These are phyloP conservation scores for Moesziomyces sp. DNA, from an alignment of 1,284 basidiomycete species.

Conservation along the genomic window DNA sequence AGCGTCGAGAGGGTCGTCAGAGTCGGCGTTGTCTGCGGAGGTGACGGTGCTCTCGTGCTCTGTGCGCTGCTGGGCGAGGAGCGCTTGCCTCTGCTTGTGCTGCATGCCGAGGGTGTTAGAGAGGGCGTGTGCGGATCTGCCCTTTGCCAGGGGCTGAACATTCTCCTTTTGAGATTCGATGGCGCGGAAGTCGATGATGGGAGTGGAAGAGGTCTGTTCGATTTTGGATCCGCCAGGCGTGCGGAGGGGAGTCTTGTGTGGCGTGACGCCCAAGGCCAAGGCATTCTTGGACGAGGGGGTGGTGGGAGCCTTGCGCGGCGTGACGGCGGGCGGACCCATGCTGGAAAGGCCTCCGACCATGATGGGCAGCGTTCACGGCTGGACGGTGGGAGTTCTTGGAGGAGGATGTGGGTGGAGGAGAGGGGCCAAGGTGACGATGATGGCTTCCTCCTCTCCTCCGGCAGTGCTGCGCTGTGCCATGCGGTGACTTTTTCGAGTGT, in stretches of 20 bases:
- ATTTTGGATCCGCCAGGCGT: slow-evolving; percentile 52
- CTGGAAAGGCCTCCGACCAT: slow-evolving; percentile 18
- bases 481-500: background rate
- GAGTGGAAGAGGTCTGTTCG: slow-evolving; percentile 65
- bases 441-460: no score
- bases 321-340: slow-evolving; percentile 50
- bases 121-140: slow-evolving; percentile 73
- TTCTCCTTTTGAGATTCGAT: slow-evolving; percentile 74
- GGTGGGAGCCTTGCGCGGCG: slow-evolving; percentile 43
- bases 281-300: slow-evolving; percentile 26
- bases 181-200: slow-evolving; percentile 63
- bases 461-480: no score
- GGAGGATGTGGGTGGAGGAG: background rate
- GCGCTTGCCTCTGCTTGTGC: slow-evolving; percentile 56
- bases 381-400: background rate
- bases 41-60: slow-evolving; percentile 52
- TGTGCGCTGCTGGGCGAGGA: slow-evolving; percentile 49
- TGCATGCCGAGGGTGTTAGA: slow-evolving; percentile 66
- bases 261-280: slow-evolving; percentile 32
- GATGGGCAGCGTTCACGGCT: background rate
- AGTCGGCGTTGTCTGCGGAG: slow-evolving; percentile 51
- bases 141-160: slow-evolving; percentile 72
- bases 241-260: slow-evolving; percentile 60
- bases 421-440: background rate
- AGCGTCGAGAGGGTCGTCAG: slow-evolving; percentile 54